Evolutionary conservation across 1,139 yeast species (phyloP).

Genomic region (Wickerhamiella infanticola): DNA sequence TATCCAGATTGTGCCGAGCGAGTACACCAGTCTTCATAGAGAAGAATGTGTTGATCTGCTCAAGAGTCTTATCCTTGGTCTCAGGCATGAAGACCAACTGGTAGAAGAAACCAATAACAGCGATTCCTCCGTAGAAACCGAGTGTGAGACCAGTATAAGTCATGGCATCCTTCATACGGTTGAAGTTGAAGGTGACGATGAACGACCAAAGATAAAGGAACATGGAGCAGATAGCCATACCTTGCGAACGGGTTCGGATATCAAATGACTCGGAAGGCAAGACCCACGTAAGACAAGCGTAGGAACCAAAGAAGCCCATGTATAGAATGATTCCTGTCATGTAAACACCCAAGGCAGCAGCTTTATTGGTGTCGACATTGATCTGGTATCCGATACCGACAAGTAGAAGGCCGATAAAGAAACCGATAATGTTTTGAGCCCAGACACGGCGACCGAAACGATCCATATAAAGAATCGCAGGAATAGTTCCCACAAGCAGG

Average conservation of each 20-base stretch:
- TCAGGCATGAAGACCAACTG: conserved; percentile 36
- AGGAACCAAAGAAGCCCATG: conserved; percentile 47
- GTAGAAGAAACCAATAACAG: conserved; percentile 40
- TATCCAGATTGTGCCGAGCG: conserved; percentile 13
- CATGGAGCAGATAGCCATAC: conserved; percentile 40
- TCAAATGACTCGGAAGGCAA: conserved; percentile 41
- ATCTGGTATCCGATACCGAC: conserved; percentile 39
- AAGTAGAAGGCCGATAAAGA: conserved; percentile 39
- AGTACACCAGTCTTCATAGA: conserved; percentile 17
- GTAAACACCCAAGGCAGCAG: conserved; percentile 41
- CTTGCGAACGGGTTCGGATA: conserved; percentile 33
- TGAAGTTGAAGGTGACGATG: conserved; percentile 46
- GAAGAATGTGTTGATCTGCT: conserved; percentile 40
- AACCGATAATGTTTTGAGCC: conserved; percentile 31
- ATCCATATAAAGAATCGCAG: conserved; percentile 47
- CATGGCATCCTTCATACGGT: conserved; percentile 37
- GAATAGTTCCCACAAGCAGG: conserved; percentile 42
- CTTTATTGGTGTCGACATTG: conserved; percentile 22
- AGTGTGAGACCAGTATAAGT: conserved; percentile 43
- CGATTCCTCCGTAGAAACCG: conserved; percentile 52
- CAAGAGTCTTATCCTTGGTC: conserved; percentile 42
- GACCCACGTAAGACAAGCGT: conserved; percentile 51
- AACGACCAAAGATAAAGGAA: conserved; percentile 43
- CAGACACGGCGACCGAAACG: conserved; percentile 38
- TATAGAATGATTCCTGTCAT: conserved; percentile 41